A percentile compares a stretch with the other conserved stretches of the same genome.
phyloP scores from a whole-genome alignment of 1,284 basidiomycete species.

The Spongispora temasekensis region DNA sequence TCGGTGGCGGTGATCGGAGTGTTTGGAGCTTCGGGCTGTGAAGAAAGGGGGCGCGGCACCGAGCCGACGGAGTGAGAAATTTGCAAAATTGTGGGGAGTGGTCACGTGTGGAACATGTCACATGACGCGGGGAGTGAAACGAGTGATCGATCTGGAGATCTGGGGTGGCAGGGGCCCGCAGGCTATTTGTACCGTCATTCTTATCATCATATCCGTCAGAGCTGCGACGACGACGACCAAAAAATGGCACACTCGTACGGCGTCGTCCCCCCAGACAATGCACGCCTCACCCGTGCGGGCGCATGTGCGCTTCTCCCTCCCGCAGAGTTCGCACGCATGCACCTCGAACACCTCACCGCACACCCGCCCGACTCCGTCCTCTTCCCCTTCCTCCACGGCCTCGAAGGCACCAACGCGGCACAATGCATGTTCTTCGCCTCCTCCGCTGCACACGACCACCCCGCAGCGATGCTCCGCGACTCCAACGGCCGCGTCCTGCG shows the following conservation, averaged over 20 bases:
- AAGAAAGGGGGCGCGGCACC: constrained; percentile 22
- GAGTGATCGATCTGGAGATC: constrained; percentile 24
- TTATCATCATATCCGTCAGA: constrained; percentile 14
- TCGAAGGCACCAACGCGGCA: constrained; percentile 75
- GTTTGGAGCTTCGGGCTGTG: constrained; percentile 29
- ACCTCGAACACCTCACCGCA: constrained; percentile 59
- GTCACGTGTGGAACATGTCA: constrained; percentile 27
- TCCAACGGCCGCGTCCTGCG: constrained; percentile 24
- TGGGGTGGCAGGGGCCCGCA: constrained; percentile 18
- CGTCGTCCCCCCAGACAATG: constrained; percentile 41
- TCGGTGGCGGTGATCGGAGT: constrained; percentile 33
- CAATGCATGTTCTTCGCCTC: constrained; percentile 78
- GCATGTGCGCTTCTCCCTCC: constrained; percentile 47
- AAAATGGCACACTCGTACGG: constrained; percentile 31
- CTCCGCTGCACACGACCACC: constrained; percentile 20
- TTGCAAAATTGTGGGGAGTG: constrained; percentile 26
- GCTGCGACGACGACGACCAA: constrained; percentile 1
- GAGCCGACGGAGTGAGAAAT: constrained; percentile 20
- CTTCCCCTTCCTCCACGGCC: constrained; percentile 82
- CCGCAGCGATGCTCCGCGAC: constrained; percentile 29
- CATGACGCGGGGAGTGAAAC: constrained; percentile 23
- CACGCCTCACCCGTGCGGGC: background rate
- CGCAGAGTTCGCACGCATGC: constrained; percentile 58
- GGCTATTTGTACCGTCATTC: constrained; percentile 24
- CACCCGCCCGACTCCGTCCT: constrained; percentile 77